Evolutionary conservation across 2,329 filamentous ascomycete species (phyloP), one percentile per base, ranked within the genome.

Genomic region (Cladosporium phlei): DNA sequence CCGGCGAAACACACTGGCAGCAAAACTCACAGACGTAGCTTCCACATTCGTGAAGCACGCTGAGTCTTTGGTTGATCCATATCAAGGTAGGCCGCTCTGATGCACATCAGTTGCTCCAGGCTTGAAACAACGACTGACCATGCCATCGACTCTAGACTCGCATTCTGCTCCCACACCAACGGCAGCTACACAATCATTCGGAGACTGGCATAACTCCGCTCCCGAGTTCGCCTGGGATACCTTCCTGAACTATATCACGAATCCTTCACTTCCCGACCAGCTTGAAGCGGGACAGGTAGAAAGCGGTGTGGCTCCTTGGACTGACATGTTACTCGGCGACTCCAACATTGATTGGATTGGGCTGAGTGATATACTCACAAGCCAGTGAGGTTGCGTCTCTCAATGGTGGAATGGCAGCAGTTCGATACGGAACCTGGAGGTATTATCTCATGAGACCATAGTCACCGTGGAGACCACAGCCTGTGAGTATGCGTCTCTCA

Each of bases 11-110:
- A 22, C 46, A 3, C 49, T 52, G 19, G 56, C 56, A 0, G 46
- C 12, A 3, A 54, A 53, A 33, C 38, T 58, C 16, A 43, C 53
- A 22, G 14, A 38, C 16, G 49, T 56, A 34, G 51, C 55, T 9
- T 16, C 17, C 10, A 29, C 38, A 2, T 44, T 56, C 10, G 35
- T 57, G 8, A 34, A 49, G 34, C 54, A 55, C 40, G 52, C 55
- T 6, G 45, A 43, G 16, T 54, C 48, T 3, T 9, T 56, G 17
- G 34, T 49, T 14, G 16, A 43, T 10, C 9, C 14, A 27, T 19
- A n/a, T 7, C 5, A 17, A 3, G 40, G 11, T 20, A 27, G 24
- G 24, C 11, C 11, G 9, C 14, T 16, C 2, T 27, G 20, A 3
- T 39, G 24, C 24, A 39, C 24, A 22, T 39, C 12, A n/a, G n/a